Conservation (phyloP, 2,329 filamentous ascomycete genomes). For the Graphilbum sp. region DNA sequence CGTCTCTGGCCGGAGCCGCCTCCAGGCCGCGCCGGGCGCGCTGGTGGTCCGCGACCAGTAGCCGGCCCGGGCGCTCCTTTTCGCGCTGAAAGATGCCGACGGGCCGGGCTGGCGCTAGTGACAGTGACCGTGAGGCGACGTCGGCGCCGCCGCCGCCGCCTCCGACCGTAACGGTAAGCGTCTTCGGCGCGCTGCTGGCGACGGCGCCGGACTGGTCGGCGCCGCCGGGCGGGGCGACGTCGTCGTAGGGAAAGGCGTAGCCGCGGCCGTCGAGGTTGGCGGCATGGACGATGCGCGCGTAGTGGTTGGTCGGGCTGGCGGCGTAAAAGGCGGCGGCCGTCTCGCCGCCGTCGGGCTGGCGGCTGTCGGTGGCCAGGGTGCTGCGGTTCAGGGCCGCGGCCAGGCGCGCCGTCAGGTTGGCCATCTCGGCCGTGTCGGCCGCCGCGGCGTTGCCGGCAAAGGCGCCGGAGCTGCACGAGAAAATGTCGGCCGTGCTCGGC, state of each 20-base stretch:
- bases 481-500: constrained; percentile 32
- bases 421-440: constrained; percentile 27
- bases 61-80: constrained; percentile 3
- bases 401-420: constrained; percentile 55
- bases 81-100: not conserved
- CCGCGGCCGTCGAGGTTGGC: constrained; percentile 41
- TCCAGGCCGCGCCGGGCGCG: not conserved
- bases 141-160: constrained; percentile 4
- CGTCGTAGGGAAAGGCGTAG: constrained; percentile 59
- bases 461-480: constrained; percentile 37
- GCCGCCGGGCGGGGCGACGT: constrained; percentile 39
- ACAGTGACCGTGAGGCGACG: not conserved
- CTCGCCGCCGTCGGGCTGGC: constrained; percentile 34
- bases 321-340: constrained; percentile 39
- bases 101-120: not conserved
- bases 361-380: constrained; percentile 39
- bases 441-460: constrained; percentile 36
- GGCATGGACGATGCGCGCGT: constrained; percentile 46
- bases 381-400: constrained; percentile 61
- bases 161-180: constrained; percentile 14
- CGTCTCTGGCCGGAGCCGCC: not conserved
- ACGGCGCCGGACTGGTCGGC: constrained; percentile 47
- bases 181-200: constrained; percentile 34
- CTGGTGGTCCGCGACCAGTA: constrained; percentile 1
- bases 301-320: constrained; percentile 45